Base-by-base conservation (phyloP, 108 stramenopile species). In the Nannochloropsis granulata region DNA sequence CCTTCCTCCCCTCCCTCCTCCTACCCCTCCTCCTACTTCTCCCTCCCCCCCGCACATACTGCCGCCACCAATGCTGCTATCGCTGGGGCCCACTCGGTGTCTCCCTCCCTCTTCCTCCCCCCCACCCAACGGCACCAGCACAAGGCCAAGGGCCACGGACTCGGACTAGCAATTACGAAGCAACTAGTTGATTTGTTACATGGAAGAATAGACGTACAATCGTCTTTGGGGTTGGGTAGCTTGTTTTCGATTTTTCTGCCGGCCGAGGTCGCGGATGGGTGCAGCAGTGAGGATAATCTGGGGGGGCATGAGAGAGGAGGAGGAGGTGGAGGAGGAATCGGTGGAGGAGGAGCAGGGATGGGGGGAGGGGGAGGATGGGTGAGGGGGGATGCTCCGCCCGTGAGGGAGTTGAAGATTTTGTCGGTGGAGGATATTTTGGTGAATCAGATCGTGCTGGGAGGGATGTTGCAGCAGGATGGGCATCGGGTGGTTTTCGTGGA, bases 331-430 rank as follows among this genome's bases (percentile, higher is more conserved):
- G 16, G 45, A 46, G 45, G 79, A 80, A 79, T 10, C 43, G 42
- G 9, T 45, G 16, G 16, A 78, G 24, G 23, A 44, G 45, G 25
- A 44, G 34, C 44, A 16, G 44, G 13, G 43, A 19, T 19, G 79
- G 44, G 24, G 44, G 43, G 84, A 80, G 81, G 79, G 84, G 84
- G 80, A 81, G 84, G 13, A 84, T n/a, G n/a, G n/a, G n/a, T n/a
- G n/a, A n/a, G 14, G 45, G 45, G 16, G 14, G 45, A 0, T 16
- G 14, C 45, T 46, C 45, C 45, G 45, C 45, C 45, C 14, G 45
- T 46, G 45, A 13, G 45, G 16, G 45, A 46, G 14, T 16, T 46
- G 45, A 46, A 46, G 45, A 46, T 46, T 0, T 16, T 46, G 13
- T 46, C 45, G 14, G 45, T 46, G 45, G 45, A 46, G 16, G 45